Evolutionary conservation across 2,329 filamentous ascomycete genomes (phyloP).

Genomic region (Exophiala bonariae): DNA sequence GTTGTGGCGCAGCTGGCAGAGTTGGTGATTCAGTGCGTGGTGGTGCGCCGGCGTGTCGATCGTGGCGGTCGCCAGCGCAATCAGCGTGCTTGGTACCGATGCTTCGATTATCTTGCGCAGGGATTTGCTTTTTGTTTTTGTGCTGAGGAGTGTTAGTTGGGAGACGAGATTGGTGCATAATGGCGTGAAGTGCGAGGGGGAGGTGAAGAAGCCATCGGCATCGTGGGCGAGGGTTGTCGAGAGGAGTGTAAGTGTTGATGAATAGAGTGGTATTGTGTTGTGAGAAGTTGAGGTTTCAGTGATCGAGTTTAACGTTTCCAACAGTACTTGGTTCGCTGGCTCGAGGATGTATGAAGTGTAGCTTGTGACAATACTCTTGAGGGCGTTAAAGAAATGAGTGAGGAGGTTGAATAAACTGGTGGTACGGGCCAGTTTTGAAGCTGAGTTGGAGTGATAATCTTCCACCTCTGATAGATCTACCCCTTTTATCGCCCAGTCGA

Average conservation of each 20-base stretch:
- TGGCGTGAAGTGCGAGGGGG: slow-evolving; percentile 77
- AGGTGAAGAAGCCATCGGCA: slow-evolving; percentile 31
- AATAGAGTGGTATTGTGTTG: slow-evolving; percentile 16
- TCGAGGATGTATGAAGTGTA: slow-evolving; percentile 87
- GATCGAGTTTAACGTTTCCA: neutral
- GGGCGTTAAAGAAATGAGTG: slow-evolving; percentile 18
- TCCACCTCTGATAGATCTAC: slow-evolving; percentile 3
- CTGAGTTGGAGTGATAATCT: neutral
- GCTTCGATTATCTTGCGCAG: slow-evolving; percentile 70
- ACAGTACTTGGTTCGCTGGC: slow-evolving; percentile 66
- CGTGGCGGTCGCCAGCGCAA: slow-evolving; percentile 60
- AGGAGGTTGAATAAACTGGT: slow-evolving; percentile 46
- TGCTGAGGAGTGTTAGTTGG: slow-evolving; percentile 57
- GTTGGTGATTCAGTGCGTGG: slow-evolving; percentile 77
- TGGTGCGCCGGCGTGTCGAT: slow-evolving; percentile 74
- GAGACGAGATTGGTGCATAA: slow-evolving; percentile 69
- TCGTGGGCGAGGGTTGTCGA: slow-evolving; percentile 22
- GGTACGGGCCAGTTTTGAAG: slow-evolving; percentile 61
- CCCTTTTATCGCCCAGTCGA: slow-evolving; percentile 70
- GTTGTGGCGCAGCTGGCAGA: slow-evolving; percentile 74
- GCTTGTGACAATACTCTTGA: slow-evolving; percentile 80
- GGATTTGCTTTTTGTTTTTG: slow-evolving; percentile 35
- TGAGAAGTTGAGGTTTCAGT: slow-evolving; percentile 33
- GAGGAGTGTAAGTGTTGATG: slow-evolving; percentile 14
- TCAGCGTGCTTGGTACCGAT: slow-evolving; percentile 38